Percentiles rank a stretch among this genome's conserved stretches.
phyloP scores from a whole-genome alignment of 2,329 filamentous ascomycete genomes.

The Fusarium luffae region DNA sequence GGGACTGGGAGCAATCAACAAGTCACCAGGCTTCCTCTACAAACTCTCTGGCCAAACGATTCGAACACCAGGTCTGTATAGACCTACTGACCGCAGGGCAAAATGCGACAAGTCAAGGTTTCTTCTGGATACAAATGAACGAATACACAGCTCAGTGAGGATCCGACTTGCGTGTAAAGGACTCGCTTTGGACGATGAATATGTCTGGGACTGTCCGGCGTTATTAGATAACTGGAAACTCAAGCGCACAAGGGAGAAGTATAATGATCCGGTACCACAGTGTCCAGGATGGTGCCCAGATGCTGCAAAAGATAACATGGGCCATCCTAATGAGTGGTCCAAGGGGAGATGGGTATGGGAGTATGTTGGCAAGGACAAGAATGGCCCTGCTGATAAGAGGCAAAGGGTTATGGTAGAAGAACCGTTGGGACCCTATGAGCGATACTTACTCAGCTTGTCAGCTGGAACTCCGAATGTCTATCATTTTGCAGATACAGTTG shows the following conservation, averaged over 20 bases:
- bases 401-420: conserved; percentile 63
- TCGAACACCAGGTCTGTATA: conserved; percentile 62
- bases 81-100: conserved; percentile 55
- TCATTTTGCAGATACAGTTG: conserved; percentile 52
- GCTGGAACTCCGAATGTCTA: conserved; percentile 58
- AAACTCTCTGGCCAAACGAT: conserved; percentile 56
- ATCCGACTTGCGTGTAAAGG: conserved; percentile 64
- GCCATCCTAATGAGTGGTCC: conserved; percentile 41
- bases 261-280: conserved; percentile 51
- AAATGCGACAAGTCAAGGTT: conserved; percentile 52
- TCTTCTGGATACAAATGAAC: conserved; percentile 65
- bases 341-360: conserved; percentile 64
- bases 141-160: conserved; percentile 65
- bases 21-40: conserved; percentile 55
- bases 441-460: conserved; percentile 58
- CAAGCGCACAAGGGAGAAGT: conserved; percentile 48
- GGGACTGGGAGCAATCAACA: conserved; percentile 59
- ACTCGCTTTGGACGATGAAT: conserved; percentile 60
- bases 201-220: conserved; percentile 59
- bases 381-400: conserved; percentile 54
- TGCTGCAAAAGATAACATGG: conserved; percentile 38
- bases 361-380: conserved; percentile 58
- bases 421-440: conserved; percentile 64
- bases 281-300: conserved; percentile 50
- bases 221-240: conserved; percentile 59